Conservation (phyloP, 495 filamentous ascomycete genomes). For the Aspergillus heteromorphus region DNA sequence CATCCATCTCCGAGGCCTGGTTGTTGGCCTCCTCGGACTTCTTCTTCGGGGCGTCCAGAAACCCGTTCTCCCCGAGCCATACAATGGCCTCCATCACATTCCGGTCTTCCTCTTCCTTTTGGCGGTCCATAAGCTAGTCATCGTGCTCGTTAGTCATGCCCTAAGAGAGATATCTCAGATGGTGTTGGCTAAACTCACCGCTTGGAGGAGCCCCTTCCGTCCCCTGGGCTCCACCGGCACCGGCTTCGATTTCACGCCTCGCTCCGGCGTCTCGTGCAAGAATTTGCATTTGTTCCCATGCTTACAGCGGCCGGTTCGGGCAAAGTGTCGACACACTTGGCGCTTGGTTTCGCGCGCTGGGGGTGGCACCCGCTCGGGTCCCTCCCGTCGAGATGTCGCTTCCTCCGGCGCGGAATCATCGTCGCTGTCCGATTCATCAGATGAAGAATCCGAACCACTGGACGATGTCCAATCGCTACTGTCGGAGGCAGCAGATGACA, state of each 20-base stretch:
- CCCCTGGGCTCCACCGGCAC: slow-evolving; percentile 24
- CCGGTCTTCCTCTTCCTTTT: slow-evolving; percentile 40
- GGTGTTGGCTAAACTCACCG: slow-evolving; percentile 32
- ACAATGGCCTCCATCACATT: slow-evolving; percentile 40
- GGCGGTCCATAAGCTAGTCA: slow-evolving; percentile 42
- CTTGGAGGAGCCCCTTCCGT: slow-evolving; percentile 46
- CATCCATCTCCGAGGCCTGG: background rate
- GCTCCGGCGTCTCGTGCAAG: slow-evolving; percentile 35
- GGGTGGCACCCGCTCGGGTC: slow-evolving; percentile 38
- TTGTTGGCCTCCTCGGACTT: background rate
- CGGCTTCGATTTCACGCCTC: slow-evolving; percentile 27
- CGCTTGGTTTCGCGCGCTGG: slow-evolving; percentile 37
- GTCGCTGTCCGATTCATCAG: slow-evolving; percentile 31
- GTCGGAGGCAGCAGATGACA: slow-evolving; percentile 18
- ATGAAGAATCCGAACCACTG: slow-evolving; percentile 29
- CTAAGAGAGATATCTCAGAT: background rate
- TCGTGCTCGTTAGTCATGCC: slow-evolving; percentile 10
- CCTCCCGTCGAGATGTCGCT: slow-evolving; percentile 33
- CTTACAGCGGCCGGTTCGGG: slow-evolving; percentile 39
- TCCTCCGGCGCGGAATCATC: slow-evolving; percentile 40
- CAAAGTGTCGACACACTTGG: slow-evolving; percentile 40
- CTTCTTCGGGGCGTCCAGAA: slow-evolving; percentile 6
- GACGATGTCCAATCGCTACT: slow-evolving; percentile 35
- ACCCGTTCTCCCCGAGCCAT: slow-evolving; percentile 40
- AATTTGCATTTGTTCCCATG: slow-evolving; percentile 44